Evolutionary conservation across 352 stramenopile species (phyloP), one percentile per base, ranked within the genome.

Genomic region (Globisporangium carolinianum): DNA sequence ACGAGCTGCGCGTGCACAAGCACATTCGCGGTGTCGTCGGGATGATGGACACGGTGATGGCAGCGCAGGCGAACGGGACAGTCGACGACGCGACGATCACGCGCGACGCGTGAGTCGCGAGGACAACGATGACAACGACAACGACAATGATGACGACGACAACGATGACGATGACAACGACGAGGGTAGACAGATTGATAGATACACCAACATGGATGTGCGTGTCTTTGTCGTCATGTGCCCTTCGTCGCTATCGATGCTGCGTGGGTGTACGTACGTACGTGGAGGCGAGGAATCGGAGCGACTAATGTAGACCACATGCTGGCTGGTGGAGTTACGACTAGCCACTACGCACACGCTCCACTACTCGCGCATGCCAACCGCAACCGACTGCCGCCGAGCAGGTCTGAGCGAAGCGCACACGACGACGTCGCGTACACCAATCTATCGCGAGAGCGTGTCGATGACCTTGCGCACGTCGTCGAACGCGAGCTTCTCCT

Each of bases 1-100:
- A 93, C 49, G 90, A 97, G 63, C 67, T 97, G 41, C 68, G 70
- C 14, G 70, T 93, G 56, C 89, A 97, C 58, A 91, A 89, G 66
- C 79, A 96, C 54, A 84, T 96, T 54, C 65, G 84, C 52, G 69
- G 73, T 51, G 75, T 97, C 15, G 83, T 96, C 47, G 89, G 89
- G 41, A 94, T 95, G 78, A 78, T 97, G 70, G 89, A 96, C 65
- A 84, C 75, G 42, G 75, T 97, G 50, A 91, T 97, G 76, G 89
- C 81, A 39, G 79, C 83, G 57, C 85, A 91, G 60, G 80, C 85
- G 17, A 92, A 87, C 51, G 74, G 76, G 55, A 83, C 73, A 2
- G 39, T 84, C 53, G 57, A 53, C 36, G 68, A 55, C 45, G 61
- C 39, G 36, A 63, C 55, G 42, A 61, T 63, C 51, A 55, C 61